Percentiles rank a stretch among this genome's conserved stretches.
Conservation (phyloP, 2,329 filamentous ascomycete genomes). For the Cryphonectria parasitica region DNA sequence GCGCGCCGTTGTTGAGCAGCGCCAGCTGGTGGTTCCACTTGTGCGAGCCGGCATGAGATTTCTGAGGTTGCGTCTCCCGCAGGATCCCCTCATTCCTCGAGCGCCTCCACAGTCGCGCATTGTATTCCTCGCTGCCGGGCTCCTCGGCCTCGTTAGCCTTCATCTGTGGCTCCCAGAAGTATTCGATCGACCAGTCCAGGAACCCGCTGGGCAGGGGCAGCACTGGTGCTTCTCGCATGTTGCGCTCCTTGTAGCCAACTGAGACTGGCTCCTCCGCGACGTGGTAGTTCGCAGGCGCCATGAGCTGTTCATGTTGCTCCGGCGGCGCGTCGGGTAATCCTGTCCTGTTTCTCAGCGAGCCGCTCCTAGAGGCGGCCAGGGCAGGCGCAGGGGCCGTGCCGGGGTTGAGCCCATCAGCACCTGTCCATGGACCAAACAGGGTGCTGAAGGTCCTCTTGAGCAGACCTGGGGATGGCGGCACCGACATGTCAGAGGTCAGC, state of each 20-base stretch:
- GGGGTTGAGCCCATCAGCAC: constrained; percentile 42
- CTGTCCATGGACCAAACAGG: constrained; percentile 62
- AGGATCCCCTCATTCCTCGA: constrained; percentile 93
- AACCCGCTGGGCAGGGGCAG: constrained; percentile 84
- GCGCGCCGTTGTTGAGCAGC: constrained; percentile 85
- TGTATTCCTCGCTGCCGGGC: constrained; percentile 94
- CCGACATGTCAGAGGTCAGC: constrained; percentile 29
- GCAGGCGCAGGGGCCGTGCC: constrained; percentile 13
- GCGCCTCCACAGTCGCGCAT: constrained; percentile 88
- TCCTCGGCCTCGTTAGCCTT: constrained; percentile 94
- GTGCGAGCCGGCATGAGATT: constrained; percentile 81
- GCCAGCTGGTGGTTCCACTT: constrained; percentile 85
- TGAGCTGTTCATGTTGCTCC: constrained; percentile 73
- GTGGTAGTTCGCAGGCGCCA: constrained; percentile 72
- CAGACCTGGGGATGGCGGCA: constrained; percentile 56
- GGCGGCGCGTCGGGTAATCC: constrained; percentile 59
- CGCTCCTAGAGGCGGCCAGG: constrained; percentile 37
- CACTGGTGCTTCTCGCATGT: constrained; percentile 59
- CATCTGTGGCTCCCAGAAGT: constrained; percentile 99
- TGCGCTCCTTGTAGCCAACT: constrained; percentile 69
- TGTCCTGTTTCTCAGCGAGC: constrained; percentile 46
- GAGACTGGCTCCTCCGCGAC: constrained; percentile 79
- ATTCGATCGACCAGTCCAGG: constrained; percentile 94
- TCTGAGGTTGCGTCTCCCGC: constrained; percentile 89
- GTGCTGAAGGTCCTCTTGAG: constrained; percentile 67